These are phyloP conservation scores for Graphilbum fragrans DNA, from an alignment of 2,329 filamentous ascomycete species.

Conservation along the genomic window DNA sequence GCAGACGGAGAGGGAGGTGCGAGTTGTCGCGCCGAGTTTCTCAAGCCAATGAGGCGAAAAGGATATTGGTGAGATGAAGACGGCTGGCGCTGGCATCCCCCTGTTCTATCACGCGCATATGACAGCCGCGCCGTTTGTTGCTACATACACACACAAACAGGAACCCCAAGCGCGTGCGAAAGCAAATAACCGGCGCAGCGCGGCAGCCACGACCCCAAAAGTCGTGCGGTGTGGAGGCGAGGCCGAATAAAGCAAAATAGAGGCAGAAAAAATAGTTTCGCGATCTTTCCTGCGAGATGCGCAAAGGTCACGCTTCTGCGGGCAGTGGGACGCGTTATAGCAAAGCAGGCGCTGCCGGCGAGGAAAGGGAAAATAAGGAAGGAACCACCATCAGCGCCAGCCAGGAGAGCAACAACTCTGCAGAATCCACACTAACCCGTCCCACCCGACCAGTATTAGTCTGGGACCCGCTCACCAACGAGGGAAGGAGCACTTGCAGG, in stretches of 20 bases:
- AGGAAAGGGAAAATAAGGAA: conserved; percentile 3
- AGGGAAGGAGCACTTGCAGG: background rate
- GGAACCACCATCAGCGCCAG: background rate
- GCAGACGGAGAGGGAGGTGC: no score
- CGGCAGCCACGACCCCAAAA: no score
- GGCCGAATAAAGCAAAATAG: background rate
- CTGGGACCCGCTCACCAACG: background rate
- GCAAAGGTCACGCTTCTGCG: conserved; percentile 1
- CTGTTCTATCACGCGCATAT: background rate
- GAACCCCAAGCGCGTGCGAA: no score
- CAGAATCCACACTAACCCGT: conserved; percentile 1
- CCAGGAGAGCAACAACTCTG: conserved; percentile 1
- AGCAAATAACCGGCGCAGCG: no score
- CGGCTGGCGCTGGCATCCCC: background rate
- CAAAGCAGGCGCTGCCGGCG: no score
- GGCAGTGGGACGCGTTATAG: conserved; percentile 4
- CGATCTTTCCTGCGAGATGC: background rate
- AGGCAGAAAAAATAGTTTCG: background rate
- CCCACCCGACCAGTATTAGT: conserved; percentile 2
- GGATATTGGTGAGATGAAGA: background rate
- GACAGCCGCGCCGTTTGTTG: background rate
- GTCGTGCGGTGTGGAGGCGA: no score
- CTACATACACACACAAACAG: no score
- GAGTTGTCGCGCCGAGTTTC: no score
- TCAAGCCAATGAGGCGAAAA: background rate